These are phyloP conservation scores for Aspergillus latus DNA, from an alignment of 2,329 filamentous ascomycete species.

Conservation along the genomic window DNA sequence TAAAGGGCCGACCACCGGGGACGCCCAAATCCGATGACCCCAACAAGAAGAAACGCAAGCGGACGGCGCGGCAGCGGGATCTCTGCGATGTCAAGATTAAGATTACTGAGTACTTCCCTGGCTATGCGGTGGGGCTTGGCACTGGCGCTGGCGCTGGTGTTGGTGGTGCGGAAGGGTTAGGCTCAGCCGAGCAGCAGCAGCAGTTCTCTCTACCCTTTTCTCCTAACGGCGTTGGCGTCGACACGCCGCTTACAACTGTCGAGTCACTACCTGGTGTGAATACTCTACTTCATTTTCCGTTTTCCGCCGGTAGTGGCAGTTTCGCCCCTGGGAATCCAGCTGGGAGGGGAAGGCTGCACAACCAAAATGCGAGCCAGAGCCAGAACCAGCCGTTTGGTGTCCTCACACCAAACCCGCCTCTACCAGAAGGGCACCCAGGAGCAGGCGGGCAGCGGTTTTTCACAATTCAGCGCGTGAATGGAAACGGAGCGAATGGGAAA, in stretches of 20 bases:
- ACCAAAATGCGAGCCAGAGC: background rate
- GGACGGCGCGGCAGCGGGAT: conserved; percentile 70
- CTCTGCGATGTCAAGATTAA: conserved; percentile 88
- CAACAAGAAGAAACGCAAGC: conserved; percentile 78
- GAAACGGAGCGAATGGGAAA: conserved; percentile 71
- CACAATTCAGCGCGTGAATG: conserved; percentile 75
- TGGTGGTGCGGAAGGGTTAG: background rate
- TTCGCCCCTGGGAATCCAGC: background rate
- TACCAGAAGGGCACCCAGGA: conserved; percentile 49
- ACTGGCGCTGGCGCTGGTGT: conserved; percentile 25
- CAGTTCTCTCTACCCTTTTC: background rate
- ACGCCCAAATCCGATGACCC: conserved; percentile 78
- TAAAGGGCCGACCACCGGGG: conserved; percentile 75
- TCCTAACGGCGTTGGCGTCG: conserved; percentile 24
- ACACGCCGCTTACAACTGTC: conserved; percentile 22
- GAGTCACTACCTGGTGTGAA: conserved; percentile 27
- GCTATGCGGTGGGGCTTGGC: conserved; percentile 27
- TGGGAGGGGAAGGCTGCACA: no score
- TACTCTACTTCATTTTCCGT: conserved; percentile 23
- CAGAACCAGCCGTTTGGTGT: conserved; percentile 43
- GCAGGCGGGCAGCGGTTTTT: conserved; percentile 60
- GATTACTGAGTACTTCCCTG: conserved; percentile 74
- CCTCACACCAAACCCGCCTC: conserved; percentile 40
- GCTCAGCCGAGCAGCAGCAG: background rate
- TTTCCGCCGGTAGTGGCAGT: background rate